Conservation (phyloP, 148 eudicot species). For the Cornus controversa region DNA sequence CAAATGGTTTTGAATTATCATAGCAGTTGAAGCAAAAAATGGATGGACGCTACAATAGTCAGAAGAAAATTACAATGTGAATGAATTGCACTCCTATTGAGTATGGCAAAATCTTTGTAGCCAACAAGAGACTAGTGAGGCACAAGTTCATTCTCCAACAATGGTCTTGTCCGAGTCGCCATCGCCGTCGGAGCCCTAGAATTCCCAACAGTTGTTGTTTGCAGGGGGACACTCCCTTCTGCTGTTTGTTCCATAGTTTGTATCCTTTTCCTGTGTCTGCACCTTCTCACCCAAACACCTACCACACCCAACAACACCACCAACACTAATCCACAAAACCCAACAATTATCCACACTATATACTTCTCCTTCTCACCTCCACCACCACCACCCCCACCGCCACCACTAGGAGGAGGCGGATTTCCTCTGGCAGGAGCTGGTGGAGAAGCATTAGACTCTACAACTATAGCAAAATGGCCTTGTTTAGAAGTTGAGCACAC, state of each 20-base stretch:
- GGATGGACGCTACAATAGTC: too few species aligned
- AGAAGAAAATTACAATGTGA: too few species aligned
- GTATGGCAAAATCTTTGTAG: too few species aligned
- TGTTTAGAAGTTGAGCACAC: slow-evolving; percentile 25
- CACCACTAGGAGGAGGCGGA: background rate
- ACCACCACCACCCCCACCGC: background rate
- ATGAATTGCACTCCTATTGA: too few species aligned
- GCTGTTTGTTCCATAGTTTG: slow-evolving; percentile 27
- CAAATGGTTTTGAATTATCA: too few species aligned
- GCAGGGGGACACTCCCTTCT: slow-evolving; percentile 21
- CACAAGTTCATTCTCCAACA: slow-evolving; percentile 32
- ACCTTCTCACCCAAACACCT: slow-evolving; percentile 19
- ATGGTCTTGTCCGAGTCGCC: slow-evolving; percentile 42
- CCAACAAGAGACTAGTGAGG: background rate
- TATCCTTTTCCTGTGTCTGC: slow-evolving; percentile 22
- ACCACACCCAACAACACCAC: slow-evolving; percentile 14
- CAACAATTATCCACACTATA: slow-evolving; percentile 15
- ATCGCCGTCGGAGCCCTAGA: slow-evolving; percentile 37
- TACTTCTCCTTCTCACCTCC: background rate
- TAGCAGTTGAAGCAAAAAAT: too few species aligned
- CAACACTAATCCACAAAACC: slow-evolving; percentile 25
- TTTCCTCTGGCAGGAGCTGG: slow-evolving; percentile 19
- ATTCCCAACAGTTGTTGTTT: slow-evolving; percentile 18
- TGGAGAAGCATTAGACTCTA: slow-evolving; percentile 18
- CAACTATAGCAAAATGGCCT: slow-evolving; percentile 41